These are phyloP conservation scores for Hygrocybe punicea DNA, from an alignment of 768 basidiomycete species.

Conservation along the genomic window DNA sequence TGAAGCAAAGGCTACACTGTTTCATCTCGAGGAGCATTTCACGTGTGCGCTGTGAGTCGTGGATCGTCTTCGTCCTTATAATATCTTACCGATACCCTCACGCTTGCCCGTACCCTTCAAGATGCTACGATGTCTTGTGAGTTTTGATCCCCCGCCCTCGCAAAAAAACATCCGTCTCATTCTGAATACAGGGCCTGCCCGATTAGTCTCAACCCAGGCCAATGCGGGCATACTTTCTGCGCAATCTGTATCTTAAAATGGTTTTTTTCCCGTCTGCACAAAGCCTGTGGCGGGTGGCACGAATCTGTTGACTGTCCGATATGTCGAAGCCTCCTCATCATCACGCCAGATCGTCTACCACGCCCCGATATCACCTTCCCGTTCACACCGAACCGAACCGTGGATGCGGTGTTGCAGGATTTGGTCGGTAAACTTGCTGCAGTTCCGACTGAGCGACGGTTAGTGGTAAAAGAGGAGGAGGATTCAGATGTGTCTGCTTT, in stretches of 20 bases:
- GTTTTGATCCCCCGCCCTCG: neutral
- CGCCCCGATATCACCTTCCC: constrained; percentile 53
- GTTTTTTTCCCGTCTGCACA: constrained; percentile 66
- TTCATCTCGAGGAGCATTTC: constrained; percentile 59
- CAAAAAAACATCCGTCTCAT: neutral
- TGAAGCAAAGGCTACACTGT: constrained; percentile 42
- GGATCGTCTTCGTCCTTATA: neutral
- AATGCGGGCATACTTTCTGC: constrained; percentile 69
- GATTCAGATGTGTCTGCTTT: constrained; percentile 17
- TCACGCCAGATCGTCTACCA: constrained; percentile 51
- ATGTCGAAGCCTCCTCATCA: constrained; percentile 53
- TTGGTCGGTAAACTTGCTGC: constrained; percentile 48
- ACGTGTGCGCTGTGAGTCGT: constrained; percentile 57
- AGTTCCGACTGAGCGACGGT: constrained; percentile 17
- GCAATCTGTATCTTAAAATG: constrained; percentile 63
- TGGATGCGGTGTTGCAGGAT: constrained; percentile 50
- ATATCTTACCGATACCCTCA: neutral
- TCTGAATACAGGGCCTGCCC: constrained; percentile 43
- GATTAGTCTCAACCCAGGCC: constrained; percentile 49
- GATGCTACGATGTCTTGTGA: constrained; percentile 59
- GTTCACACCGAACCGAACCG: constrained; percentile 60
- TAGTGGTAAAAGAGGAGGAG: constrained; percentile 42
- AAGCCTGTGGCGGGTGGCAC: constrained; percentile 63
- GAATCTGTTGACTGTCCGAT: constrained; percentile 65
- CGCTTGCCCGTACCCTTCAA: constrained; percentile 21